Evolutionary conservation across 495 filamentous ascomycete genomes (phyloP), one percentile per base, ranked within the genome.

Genomic region (Melanomma pulvis-pyrius): DNA sequence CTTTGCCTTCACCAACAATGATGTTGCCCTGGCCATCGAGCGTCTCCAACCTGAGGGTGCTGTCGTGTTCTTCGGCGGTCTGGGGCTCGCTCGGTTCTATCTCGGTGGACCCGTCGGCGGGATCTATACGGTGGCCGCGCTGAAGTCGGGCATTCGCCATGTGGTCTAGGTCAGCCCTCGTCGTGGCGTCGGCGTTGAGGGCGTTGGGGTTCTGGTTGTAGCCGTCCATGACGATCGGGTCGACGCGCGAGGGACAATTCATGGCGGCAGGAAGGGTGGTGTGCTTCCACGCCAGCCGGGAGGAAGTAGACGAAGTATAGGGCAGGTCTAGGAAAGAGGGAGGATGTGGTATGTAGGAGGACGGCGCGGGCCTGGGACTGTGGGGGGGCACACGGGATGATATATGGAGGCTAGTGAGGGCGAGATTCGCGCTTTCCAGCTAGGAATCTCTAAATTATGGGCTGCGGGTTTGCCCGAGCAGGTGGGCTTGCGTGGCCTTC

Each of bases 201-300:
- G 74, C 71, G 68, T 78, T 75, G 1, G 86, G 86, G 59, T 79
- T 86, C 73, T 88, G 86, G 71, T 87, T 87, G 67, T 78, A 79
- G 59, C 83, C 83, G 22, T 83, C 74, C 50, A 76, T 76, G 49
- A 76, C 46, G 30, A 69, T 46, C 17, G 80, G 81, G 67, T 86
- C 84, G 19, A 80, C 82, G 46, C 80, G 68, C 9, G 83, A 86
- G 0, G 85, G 81, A 53, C 82, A 82, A 68, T 86, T 87, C 82
- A 84, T 85, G 50, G 55, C 73, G 28, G 65, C 52, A 56, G 19
- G 21, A 13, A 28, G 30, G 17, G 46, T 1, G 17, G 13, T 28
- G 57, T 6, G 39, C 39, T 15, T 44, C 39, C 39, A 44, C 39
- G 17, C 39, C 39, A 44, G 39, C 17, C n/a, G n/a, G 9, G 39